Evolutionary conservation across 306 rosid genomes (phyloP).

Genomic region (Lathyrus tuberosus): DNA sequence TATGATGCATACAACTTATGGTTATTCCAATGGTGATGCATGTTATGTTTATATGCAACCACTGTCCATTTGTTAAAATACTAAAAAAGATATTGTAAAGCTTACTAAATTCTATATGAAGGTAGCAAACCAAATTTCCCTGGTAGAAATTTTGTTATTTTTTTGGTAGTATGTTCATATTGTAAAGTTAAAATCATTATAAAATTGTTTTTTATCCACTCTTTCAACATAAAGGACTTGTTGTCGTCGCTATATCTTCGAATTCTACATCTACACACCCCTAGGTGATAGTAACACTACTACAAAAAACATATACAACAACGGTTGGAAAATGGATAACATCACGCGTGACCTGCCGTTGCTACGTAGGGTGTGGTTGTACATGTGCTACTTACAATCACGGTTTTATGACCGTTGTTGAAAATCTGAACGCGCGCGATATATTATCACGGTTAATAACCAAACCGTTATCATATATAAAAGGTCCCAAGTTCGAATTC

Average conservation of each 20-base stretch:
- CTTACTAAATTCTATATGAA: slow-evolving; percentile 74
- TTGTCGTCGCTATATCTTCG: slow-evolving; percentile 82
- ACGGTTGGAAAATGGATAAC: too few species aligned
- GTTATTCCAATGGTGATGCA: too few species aligned
- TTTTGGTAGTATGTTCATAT: neutral
- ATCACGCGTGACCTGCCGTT: too few species aligned
- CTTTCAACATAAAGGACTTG: slow-evolving; percentile 77
- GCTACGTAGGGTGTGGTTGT: too few species aligned
- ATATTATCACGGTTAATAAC: too few species aligned
- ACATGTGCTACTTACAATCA: too few species aligned
- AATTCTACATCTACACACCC: slow-evolving; percentile 83
- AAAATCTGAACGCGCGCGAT: too few species aligned
- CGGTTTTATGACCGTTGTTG: too few species aligned
- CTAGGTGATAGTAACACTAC: slow-evolving; percentile 77
- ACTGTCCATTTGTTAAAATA: slow-evolving; percentile 91
- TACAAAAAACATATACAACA: too few species aligned
- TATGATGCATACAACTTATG: slow-evolving; percentile 23
- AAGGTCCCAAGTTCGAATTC: too few species aligned
- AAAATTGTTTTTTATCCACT: slow-evolving; percentile 27
- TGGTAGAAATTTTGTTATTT: slow-evolving; percentile 25
- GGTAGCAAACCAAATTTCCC: slow-evolving; percentile 51
- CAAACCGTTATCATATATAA: too few species aligned
- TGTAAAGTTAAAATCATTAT: slow-evolving; percentile 29
- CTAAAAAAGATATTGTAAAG: slow-evolving; percentile 72
- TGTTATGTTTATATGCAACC: slow-evolving; percentile 99